phyloP scores from a whole-genome alignment of 2,329 filamentous ascomycete genomes.

The Tolypocladium cylindrosporum region DNA sequence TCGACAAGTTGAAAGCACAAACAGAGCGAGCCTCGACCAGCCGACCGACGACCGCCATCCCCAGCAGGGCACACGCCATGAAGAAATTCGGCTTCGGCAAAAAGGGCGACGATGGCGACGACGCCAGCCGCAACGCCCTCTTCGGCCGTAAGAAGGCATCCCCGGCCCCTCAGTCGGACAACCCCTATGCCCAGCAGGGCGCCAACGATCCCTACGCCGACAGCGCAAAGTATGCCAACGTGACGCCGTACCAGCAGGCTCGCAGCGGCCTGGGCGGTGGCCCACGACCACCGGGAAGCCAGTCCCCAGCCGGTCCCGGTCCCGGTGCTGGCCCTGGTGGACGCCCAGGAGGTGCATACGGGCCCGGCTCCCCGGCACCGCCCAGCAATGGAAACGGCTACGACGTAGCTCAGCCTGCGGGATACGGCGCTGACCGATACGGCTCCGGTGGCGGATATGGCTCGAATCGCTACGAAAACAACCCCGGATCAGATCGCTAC shows the following conservation, averaged over 20 bases:
- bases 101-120: constrained; percentile 40
- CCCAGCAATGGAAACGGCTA: constrained; percentile 6
- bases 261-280: constrained; percentile 22
- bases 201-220: constrained; percentile 44
- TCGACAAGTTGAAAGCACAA: neutral
- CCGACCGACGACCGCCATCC: neutral
- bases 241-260: constrained; percentile 36
- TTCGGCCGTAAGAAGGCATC: constrained; percentile 45
- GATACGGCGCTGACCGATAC: constrained; percentile 45
- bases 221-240: constrained; percentile 32
- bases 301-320: constrained; percentile 13
- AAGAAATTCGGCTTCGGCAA: constrained; percentile 51
- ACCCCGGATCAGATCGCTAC: constrained; percentile 12
- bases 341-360: neutral
- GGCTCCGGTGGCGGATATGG: constrained; percentile 42
- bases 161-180: constrained; percentile 33
- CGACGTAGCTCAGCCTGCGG: constrained; percentile 18
- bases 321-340: neutral
- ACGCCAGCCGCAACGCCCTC: constrained; percentile 37
- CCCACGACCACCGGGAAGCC: constrained; percentile 21
- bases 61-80: constrained; percentile 26
- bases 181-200: constrained; percentile 48
- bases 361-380: constrained; percentile 4
- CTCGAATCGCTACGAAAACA: constrained; percentile 39
- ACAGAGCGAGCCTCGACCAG: neutral